Conservation (phyloP, 2,329 filamentous ascomycete species). For the Peltaster fructicola region DNA sequence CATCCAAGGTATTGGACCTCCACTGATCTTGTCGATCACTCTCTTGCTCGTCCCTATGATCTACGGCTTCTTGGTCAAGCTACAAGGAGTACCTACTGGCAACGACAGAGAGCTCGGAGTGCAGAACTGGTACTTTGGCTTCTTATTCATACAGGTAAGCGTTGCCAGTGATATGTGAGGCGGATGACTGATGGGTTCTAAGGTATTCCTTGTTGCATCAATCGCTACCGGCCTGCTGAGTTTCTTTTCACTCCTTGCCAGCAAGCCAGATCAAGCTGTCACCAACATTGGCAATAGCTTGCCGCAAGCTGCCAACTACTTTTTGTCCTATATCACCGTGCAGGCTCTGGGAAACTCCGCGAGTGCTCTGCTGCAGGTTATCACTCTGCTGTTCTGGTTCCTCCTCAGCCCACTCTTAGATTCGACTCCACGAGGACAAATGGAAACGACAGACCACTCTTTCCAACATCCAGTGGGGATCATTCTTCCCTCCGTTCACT, state of each 20-base stretch:
- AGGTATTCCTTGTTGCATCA: slow-evolving; percentile 74
- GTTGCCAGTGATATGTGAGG: no score
- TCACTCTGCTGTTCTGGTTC: slow-evolving; percentile 65
- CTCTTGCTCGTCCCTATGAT: slow-evolving; percentile 69
- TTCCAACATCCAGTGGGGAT: slow-evolving; percentile 69
- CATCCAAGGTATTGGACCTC: slow-evolving; percentile 74
- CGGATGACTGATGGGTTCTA: slow-evolving; percentile 9
- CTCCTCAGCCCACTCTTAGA: slow-evolving; percentile 65
- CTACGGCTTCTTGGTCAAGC: slow-evolving; percentile 51
- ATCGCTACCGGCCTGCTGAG: slow-evolving; percentile 60
- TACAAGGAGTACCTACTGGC: slow-evolving; percentile 69
- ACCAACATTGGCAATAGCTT: slow-evolving; percentile 58
- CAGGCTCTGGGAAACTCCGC: slow-evolving; percentile 85
- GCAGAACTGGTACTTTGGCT: slow-evolving; percentile 82
- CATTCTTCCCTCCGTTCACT: slow-evolving; percentile 89
- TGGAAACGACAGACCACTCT: slow-evolving; percentile 71
- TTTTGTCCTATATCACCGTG: slow-evolving; percentile 96
- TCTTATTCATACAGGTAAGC: slow-evolving; percentile 73
- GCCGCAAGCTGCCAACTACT: slow-evolving; percentile 82
- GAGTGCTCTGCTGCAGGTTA: slow-evolving; percentile 69
- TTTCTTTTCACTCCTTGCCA: slow-evolving; percentile 43
- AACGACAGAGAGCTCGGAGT: slow-evolving; percentile 65
- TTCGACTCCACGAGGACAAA: slow-evolving; percentile 63
- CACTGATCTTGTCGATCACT: slow-evolving; percentile 56
- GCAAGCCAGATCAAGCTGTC: slow-evolving; percentile 50